These are phyloP conservation scores for Protomyces inundatus DNA, from an alignment of 1,139 yeast genomes.

Conservation along the genomic window DNA sequence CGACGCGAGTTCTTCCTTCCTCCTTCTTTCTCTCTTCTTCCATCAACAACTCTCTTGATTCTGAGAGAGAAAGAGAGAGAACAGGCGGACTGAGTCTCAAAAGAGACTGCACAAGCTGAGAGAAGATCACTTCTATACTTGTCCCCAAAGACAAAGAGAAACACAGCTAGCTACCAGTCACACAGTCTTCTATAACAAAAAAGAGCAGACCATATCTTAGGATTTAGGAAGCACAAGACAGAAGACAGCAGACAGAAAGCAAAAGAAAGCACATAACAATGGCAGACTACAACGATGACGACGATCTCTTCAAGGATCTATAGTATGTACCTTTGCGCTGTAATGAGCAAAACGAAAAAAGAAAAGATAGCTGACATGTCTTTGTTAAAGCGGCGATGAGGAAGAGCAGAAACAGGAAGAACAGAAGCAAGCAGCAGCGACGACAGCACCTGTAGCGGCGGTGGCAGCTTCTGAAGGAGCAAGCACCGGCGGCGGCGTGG, in stretches of 20 bases:
- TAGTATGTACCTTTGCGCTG: constrained; percentile 42
- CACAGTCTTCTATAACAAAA: too few species aligned
- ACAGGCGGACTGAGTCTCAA: too few species aligned
- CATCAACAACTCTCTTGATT: too few species aligned
- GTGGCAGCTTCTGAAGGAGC: constrained; percentile 8
- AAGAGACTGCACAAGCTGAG: too few species aligned
- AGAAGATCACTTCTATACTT: too few species aligned
- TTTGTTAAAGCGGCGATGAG: constrained; percentile 38
- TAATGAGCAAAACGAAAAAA: neutral
- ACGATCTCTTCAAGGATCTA: constrained; percentile 72
- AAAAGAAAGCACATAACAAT: neutral
- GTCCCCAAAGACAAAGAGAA: too few species aligned
- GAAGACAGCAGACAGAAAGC: neutral
- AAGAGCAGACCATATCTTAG: neutral
- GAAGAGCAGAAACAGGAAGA: constrained; percentile 32
- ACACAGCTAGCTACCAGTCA: too few species aligned
- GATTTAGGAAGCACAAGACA: neutral
- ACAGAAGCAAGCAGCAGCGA: constrained; percentile 6
- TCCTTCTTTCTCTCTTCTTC: too few species aligned
- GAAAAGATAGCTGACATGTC: neutral
- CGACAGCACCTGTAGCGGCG: constrained; percentile 5
- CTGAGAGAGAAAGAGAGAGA: too few species aligned
- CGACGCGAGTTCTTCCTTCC: too few species aligned
- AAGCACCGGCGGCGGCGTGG: neutral
- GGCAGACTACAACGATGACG: constrained; percentile 61